Percentiles rank a stretch among this genome's conserved stretches.
These are phyloP conservation scores for Globomyces pollinis-pini DNA, from an alignment of 192 early-diverging fungal species.

Conservation along the genomic window DNA sequence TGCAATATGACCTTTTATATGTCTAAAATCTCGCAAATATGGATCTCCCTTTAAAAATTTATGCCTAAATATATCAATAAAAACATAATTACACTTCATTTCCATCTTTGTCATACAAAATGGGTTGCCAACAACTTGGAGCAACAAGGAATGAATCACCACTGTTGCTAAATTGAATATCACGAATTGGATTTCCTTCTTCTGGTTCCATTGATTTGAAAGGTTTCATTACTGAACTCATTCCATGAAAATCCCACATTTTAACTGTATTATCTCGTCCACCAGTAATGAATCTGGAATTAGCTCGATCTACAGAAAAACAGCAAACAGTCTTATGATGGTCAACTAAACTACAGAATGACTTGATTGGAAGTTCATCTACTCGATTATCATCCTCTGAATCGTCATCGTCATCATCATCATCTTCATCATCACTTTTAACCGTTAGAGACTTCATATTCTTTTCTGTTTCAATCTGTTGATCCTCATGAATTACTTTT, in stretches of 20 bases:
- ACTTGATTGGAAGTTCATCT: background rate
- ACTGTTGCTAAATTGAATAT: conserved; percentile 64
- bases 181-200: conserved; percentile 62
- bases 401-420: conserved; percentile 20
- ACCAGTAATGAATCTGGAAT: conserved; percentile 68
- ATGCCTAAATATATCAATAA: no score
- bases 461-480: background rate
- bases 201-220: conserved; percentile 74
- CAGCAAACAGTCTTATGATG: conserved; percentile 60
- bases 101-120: conserved; percentile 76
- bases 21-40: conserved; percentile 81
- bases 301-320: conserved; percentile 75
- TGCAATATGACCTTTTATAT: conserved; percentile 80
- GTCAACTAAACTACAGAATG: background rate
- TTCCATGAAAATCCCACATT: conserved; percentile 90
- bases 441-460: no score
- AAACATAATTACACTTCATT: conserved; percentile 56
- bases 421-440: conserved; percentile 9
- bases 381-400: background rate
- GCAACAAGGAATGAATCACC: conserved; percentile 78
- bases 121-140: conserved; percentile 61
- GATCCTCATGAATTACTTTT: background rate
- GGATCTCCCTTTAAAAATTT: conserved; percentile 88
- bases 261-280: conserved; percentile 73
- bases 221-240: conserved; percentile 67